These are phyloP conservation scores for Biscogniauxia sp. DNA, from an alignment of 2,329 filamentous ascomycete genomes.

Conservation along the genomic window DNA sequence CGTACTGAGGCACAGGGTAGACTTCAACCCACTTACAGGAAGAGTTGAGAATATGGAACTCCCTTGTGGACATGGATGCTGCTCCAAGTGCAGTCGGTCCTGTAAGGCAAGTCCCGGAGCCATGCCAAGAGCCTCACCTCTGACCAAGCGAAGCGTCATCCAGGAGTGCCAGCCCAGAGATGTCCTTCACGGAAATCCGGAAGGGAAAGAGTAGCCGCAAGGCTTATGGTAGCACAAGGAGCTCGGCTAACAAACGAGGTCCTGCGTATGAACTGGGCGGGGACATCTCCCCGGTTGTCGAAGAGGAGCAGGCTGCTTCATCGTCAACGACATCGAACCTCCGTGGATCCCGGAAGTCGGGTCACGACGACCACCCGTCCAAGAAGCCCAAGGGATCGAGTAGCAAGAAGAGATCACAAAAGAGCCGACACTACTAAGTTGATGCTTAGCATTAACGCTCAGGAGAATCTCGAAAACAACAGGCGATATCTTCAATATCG, in stretches of 20 bases:
- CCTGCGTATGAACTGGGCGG: conserved; percentile 23
- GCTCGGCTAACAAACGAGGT: conserved; percentile 21
- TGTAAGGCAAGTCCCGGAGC: conserved; percentile 33
- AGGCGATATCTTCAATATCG: background rate
- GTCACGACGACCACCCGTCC: conserved; percentile 25
- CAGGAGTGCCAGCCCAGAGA: conserved; percentile 34
- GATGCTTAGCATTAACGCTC: background rate
- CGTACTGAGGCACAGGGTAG: conserved; percentile 30
- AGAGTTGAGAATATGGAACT: conserved; percentile 37
- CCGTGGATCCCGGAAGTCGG: conserved; percentile 21
- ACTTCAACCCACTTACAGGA: conserved; percentile 25
- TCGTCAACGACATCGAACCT: conserved; percentile 19
- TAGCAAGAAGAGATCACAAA: conserved; percentile 30
- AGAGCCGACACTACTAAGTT: conserved; percentile 25
- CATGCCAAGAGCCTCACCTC: conserved; percentile 6
- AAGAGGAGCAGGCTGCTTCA: conserved; percentile 21
- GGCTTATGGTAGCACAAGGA: conserved; percentile 30
- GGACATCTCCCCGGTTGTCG: conserved; percentile 20
- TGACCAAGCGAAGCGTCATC: conserved; percentile 31
- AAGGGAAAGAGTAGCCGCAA: conserved; percentile 39
- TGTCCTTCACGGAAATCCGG: conserved; percentile 37
- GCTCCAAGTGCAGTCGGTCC: conserved; percentile 45
- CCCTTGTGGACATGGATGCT: conserved; percentile 53
- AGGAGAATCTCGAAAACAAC: background rate
- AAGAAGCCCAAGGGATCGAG: conserved; percentile 27